Percentiles rank a stretch among this genome's conserved stretches.
phyloP scores from a whole-genome alignment of 768 basidiomycete genomes.

The Lepiota brunneoincarnata region DNA sequence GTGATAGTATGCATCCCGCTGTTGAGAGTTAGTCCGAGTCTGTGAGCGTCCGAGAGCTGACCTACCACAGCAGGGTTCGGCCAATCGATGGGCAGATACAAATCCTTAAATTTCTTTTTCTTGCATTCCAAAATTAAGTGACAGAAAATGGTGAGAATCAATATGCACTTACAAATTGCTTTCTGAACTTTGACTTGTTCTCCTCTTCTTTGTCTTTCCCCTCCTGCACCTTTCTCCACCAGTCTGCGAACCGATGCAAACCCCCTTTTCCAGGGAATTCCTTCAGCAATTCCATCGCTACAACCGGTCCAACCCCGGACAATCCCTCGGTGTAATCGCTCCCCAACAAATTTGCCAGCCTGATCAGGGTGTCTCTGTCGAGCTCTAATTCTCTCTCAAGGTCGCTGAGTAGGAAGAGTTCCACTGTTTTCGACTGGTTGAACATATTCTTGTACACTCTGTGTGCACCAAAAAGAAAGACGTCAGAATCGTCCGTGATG shows the following conservation, averaged over 20 bases:
- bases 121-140: conserved; percentile 26
- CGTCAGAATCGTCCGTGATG: conserved; percentile 98
- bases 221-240: conserved; percentile 93
- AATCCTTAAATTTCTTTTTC: conserved; percentile 88
- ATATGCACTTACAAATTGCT: conserved; percentile 67
- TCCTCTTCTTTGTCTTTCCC: conserved; percentile 82
- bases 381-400: conserved; percentile 85
- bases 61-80: conserved; percentile 88
- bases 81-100: conserved; percentile 84
- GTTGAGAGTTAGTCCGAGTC: conserved; percentile 6
- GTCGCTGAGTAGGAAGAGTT: conserved; percentile 87
- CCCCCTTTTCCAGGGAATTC: conserved; percentile 90
- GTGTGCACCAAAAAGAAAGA: conserved; percentile 93
- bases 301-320: conserved; percentile 89
- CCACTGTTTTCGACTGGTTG: conserved; percentile 98
- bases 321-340: conserved; percentile 96
- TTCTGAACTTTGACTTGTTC: conserved; percentile 73
- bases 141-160: not conserved
- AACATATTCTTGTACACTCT: conserved; percentile 99
- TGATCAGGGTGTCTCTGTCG: conserved; percentile 80
- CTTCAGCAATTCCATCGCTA: conserved; percentile 91
- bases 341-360: conserved; percentile 90
- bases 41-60: conserved; percentile 12
- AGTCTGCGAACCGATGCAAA: conserved; percentile 82
- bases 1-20: conserved; percentile 93